phyloP scores from a whole-genome alignment of 2,329 filamentous ascomycete genomes.

The Botrytis squamosa region DNA sequence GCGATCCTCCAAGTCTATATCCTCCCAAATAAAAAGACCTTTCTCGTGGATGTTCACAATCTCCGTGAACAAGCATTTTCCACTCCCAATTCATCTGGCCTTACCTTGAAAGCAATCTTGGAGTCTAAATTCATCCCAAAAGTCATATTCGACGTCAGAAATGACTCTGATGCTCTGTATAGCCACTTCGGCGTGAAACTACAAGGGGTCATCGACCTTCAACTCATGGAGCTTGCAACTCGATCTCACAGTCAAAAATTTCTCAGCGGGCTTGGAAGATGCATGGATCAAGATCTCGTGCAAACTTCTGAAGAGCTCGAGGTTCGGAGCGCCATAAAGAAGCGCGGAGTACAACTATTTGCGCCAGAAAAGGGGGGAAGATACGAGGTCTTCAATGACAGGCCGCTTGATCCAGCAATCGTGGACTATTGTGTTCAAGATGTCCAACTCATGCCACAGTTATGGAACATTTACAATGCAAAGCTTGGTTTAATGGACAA shows the following conservation, averaged over 20 bases:
- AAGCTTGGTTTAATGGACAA: conserved; percentile 10
- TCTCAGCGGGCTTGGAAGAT: conserved; percentile 43
- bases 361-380: conserved; percentile 44
- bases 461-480: conserved; percentile 41
- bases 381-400: conserved; percentile 48
- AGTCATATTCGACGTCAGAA: conserved; percentile 58
- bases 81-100: conserved; percentile 28
- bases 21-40: conserved; percentile 34
- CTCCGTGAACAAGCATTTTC: conserved; percentile 42
- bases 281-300: conserved; percentile 39
- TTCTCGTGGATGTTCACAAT: conserved; percentile 45
- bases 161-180: conserved; percentile 56
- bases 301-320: conserved; percentile 26
- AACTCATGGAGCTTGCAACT: conserved; percentile 54
- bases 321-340: conserved; percentile 43
- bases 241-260: conserved; percentile 31
- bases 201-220: conserved; percentile 50
- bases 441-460: conserved; percentile 44
- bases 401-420: conserved; percentile 45
- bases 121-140: conserved; percentile 48
- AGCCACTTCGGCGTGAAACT: conserved; percentile 46
- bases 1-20: conserved; percentile 44
- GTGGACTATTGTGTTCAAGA: conserved; percentile 49
- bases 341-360: conserved; percentile 43
- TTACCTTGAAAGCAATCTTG: conserved; percentile 44